Conservation (phyloP, 2,329 filamentous ascomycete species). For the Microdochium trichocladiopsis region DNA sequence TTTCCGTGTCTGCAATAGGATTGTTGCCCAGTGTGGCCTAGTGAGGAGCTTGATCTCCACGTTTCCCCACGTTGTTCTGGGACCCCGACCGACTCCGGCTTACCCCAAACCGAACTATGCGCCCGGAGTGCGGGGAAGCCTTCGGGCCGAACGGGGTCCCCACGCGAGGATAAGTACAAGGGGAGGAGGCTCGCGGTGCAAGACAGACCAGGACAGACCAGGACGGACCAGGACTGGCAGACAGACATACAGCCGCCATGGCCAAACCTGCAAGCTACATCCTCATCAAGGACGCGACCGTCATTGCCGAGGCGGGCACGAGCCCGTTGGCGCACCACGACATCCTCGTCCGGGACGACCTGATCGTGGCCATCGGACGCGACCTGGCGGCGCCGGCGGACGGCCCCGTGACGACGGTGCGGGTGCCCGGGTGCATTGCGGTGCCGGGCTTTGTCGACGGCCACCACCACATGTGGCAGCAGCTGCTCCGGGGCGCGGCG, state of each 20-base stretch:
- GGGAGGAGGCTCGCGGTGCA: neutral
- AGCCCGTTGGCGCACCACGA: neutral
- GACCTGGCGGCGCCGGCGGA: neutral
- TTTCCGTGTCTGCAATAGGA: too few species aligned
- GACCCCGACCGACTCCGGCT: neutral
- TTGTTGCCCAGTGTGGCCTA: too few species aligned
- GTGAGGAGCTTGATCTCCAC: neutral
- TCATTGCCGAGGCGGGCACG: neutral
- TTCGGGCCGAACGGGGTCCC: neutral
- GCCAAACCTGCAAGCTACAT: neutral
- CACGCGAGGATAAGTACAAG: neutral
- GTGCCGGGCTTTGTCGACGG: slow-evolving; percentile 25
- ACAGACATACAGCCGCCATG: neutral
- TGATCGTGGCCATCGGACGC: neutral
- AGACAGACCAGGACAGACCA: neutral
- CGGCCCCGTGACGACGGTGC: slow-evolving; percentile 4
- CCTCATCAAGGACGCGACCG: neutral
- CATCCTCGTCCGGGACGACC: neutral
- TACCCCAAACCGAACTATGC: neutral
- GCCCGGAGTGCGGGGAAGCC: neutral
- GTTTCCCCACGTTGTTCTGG: neutral
- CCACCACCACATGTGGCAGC: slow-evolving; percentile 40
- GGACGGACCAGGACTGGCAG: too few species aligned
- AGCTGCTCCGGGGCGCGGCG: slow-evolving; percentile 17
- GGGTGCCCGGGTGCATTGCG: neutral